phyloP scores from a whole-genome alignment of 2,329 filamentous ascomycete species.

The Bipolaris victoriae region DNA sequence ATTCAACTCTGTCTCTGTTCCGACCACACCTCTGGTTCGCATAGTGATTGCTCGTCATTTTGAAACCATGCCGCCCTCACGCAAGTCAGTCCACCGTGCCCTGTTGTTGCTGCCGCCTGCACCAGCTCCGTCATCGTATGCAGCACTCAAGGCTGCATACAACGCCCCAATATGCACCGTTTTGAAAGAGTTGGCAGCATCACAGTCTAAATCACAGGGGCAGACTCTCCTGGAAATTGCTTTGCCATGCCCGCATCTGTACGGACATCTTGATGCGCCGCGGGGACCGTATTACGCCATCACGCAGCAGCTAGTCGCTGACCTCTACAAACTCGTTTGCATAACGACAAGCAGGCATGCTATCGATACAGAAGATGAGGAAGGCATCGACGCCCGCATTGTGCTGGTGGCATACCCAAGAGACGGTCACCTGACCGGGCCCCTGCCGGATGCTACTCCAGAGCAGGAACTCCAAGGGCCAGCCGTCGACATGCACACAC shows the following conservation, averaged over 20 bases:
- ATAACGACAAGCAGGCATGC: constrained; percentile 69
- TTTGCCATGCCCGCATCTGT: constrained; percentile 67
- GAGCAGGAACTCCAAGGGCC: constrained; percentile 54
- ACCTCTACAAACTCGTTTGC: constrained; percentile 78
- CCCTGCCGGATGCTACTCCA: constrained; percentile 30
- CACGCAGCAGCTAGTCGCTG: constrained; percentile 76
- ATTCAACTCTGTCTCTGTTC: not conserved
- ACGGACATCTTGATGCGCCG: constrained; percentile 57
- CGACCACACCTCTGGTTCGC: constrained; percentile 2
- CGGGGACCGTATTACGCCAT: constrained; percentile 67
- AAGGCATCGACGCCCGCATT: constrained; percentile 77
- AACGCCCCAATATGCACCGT: constrained; percentile 51
- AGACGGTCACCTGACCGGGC: constrained; percentile 34
- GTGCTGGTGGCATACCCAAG: constrained; percentile 70
- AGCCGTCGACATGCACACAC: constrained; percentile 56
- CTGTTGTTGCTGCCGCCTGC: constrained; percentile 56
- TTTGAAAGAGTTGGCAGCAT: constrained; percentile 49
- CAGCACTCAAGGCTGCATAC: constrained; percentile 53
- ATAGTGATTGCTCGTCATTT: constrained; percentile 22
- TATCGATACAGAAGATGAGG: constrained; percentile 68
- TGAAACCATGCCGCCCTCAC: constrained; percentile 38
- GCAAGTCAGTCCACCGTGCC: constrained; percentile 27
- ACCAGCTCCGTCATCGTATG: constrained; percentile 48
- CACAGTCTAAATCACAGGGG: constrained; percentile 36
- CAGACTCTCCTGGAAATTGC: constrained; percentile 63